A percentile compares a stretch with the other conserved stretches of the same genome.
phyloP scores from a whole-genome alignment of 306 rosid genomes.

The Malus sylvestris region DNA sequence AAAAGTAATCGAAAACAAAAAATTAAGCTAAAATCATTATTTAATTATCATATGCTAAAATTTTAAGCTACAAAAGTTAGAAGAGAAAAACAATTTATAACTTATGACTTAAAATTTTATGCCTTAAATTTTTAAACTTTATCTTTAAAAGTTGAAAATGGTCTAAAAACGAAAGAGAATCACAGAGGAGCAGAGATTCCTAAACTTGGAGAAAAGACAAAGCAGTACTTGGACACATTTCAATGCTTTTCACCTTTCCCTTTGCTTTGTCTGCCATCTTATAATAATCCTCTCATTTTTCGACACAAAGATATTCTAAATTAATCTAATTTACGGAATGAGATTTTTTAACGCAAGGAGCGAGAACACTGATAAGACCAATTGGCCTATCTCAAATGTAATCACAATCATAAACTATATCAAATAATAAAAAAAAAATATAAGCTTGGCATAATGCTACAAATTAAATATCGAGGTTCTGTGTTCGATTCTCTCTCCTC shows the following conservation, averaged over 20 bases:
- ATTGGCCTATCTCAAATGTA: not conserved
- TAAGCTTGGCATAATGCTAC: not conserved
- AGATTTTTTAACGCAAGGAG: no score
- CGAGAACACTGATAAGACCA: no score
- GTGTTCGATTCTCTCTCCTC: not conserved
- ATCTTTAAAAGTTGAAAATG: no score
- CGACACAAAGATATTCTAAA: accelerated
- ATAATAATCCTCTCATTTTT: slow-evolving; percentile 7
- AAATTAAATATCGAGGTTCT: not conserved
- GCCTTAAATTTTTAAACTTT: no score
- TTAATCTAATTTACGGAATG: no score
- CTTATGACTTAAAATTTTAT: no score
- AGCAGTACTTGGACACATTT: slow-evolving; percentile 28
- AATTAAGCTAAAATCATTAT: no score
- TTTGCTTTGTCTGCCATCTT: slow-evolving; percentile 19
- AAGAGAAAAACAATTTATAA: accelerated
- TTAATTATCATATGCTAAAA: accelerated
- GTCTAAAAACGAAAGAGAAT: slow-evolving; percentile 10
- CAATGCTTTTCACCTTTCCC: slow-evolving; percentile 24
- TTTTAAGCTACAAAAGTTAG: no score
- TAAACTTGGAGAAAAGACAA: slow-evolving; percentile 29
- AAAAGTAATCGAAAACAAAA: no score
- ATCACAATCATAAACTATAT: not conserved
- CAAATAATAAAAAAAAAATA: not conserved
- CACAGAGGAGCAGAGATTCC: slow-evolving; percentile 35